Evolutionary conservation across 371 early-diverging fungal genomes (phyloP).

Genomic region (Mucor piriformis): DNA sequence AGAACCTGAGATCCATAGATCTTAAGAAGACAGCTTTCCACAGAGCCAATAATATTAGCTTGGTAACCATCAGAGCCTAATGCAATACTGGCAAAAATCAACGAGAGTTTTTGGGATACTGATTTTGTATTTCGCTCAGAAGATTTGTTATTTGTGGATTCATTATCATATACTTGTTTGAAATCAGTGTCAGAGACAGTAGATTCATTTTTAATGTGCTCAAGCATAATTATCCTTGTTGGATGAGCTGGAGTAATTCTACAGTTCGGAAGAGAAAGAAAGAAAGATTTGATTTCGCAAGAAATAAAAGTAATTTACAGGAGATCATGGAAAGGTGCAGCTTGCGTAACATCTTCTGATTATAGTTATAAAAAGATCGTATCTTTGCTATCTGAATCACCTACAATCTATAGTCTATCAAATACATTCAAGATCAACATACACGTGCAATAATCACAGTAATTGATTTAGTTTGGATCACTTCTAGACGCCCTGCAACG

Average conservation of each 20-base stretch:
- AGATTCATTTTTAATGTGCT: not conserved
- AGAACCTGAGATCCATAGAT: constrained; percentile 46
- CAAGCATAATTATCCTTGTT: not conserved
- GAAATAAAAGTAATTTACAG: too few relatives aligned
- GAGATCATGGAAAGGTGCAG: not conserved
- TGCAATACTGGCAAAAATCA: constrained; percentile 47
- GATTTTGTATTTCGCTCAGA: not conserved
- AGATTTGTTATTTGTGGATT: not conserved
- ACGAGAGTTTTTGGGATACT: constrained; percentile 6
- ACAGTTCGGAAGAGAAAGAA: not conserved
- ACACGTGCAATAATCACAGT: too few relatives aligned
- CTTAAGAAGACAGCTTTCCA: constrained; percentile 35
- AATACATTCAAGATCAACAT: not conserved
- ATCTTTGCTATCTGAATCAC: not conserved
- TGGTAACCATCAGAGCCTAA: constrained; percentile 51
- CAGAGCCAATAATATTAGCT: constrained; percentile 46
- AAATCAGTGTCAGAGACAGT: not conserved
- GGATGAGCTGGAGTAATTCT: not conserved
- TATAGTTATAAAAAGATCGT: not conserved
- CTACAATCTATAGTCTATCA: not conserved
- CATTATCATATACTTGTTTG: not conserved
- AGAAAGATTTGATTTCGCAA: too few relatives aligned
- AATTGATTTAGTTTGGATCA: too few relatives aligned
- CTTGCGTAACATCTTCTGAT: not conserved
- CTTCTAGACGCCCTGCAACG: too few relatives aligned